Evolutionary conservation across 805 yeast genomes (phyloP).

Genomic region (Metschnikowia cubensis): DNA sequence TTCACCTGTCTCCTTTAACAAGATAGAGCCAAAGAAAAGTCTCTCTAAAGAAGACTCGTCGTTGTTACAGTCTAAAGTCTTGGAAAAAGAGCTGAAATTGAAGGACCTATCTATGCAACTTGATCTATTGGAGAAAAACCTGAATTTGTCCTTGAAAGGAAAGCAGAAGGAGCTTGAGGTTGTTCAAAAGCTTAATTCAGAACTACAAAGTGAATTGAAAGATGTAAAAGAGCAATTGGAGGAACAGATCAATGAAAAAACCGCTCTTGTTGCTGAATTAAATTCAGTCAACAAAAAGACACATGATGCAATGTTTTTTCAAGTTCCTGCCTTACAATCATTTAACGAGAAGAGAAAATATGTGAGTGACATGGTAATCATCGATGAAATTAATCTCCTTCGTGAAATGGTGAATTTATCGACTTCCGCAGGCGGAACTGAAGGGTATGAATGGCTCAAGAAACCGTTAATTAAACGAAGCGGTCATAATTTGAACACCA

Average conservation of each 20-base stretch:
- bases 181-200: constrained; percentile 9
- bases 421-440: neutral
- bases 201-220: constrained; percentile 8
- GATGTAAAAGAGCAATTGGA: constrained; percentile 21
- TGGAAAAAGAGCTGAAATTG: constrained; percentile 19
- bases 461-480: neutral
- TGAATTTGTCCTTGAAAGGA: constrained; percentile 29
- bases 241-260: constrained; percentile 19
- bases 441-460: neutral
- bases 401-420: constrained; percentile 27
- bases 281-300: constrained; percentile 24
- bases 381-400: constrained; percentile 44
- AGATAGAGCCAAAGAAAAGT: too few species aligned
- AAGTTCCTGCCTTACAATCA: constrained; percentile 24
- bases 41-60: neutral
- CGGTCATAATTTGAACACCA: neutral
- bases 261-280: constrained; percentile 21
- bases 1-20: neutral
- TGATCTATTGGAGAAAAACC: constrained; percentile 41
- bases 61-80: constrained; percentile 4
- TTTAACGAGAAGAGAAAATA: constrained; percentile 31
- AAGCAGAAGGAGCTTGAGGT: constrained; percentile 24
- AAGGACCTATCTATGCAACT: constrained; percentile 46
- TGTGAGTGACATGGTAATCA: constrained; percentile 31
- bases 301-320: constrained; percentile 11